Conservation (phyloP, 768 basidiomycete species). For the Sistotremastrum niveocremeum region DNA sequence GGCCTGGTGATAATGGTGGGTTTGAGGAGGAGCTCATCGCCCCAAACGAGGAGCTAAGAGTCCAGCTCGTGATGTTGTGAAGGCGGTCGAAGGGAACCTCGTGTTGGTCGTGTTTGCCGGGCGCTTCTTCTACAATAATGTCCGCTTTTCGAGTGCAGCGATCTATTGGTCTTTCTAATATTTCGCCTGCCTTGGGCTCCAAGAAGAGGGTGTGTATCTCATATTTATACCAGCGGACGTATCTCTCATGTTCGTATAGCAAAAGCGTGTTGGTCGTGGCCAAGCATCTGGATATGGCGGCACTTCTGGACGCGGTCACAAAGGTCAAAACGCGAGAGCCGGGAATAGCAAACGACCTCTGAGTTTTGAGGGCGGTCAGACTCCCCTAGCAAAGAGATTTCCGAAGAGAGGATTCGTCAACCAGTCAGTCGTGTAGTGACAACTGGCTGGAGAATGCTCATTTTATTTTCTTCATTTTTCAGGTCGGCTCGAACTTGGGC, state of each 20-base stretch:
- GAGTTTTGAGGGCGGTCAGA: constrained; percentile 95
- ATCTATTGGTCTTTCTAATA: constrained; percentile 43
- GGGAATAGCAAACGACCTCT: constrained; percentile 71
- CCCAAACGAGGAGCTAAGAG: no score
- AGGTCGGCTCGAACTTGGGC: constrained; percentile 70
- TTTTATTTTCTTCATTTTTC: constrained; percentile 1
- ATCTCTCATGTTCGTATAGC: constrained; percentile 28
- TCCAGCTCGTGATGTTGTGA: no score
- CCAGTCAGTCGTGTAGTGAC: constrained; percentile 39
- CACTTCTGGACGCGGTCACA: constrained; percentile 87
- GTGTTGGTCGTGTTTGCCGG: no score
- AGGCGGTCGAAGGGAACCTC: no score
- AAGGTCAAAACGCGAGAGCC: constrained; percentile 89
- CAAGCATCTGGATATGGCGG: constrained; percentile 85
- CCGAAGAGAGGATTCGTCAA: constrained; percentile 95
- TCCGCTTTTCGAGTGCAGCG: no score
- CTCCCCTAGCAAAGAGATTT: constrained; percentile 77
- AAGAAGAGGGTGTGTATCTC: constrained; percentile 41
- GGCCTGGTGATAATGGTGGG: no score
- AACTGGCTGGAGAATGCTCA: neutral
- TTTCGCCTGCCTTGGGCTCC: constrained; percentile 57
- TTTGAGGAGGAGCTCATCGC: no score
- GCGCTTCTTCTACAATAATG: no score
- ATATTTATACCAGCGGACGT: constrained; percentile 1
- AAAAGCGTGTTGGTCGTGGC: constrained; percentile 91